phyloP scores from a whole-genome alignment of 1,139 yeast species.

The Suhomyces guaymorum region DNA sequence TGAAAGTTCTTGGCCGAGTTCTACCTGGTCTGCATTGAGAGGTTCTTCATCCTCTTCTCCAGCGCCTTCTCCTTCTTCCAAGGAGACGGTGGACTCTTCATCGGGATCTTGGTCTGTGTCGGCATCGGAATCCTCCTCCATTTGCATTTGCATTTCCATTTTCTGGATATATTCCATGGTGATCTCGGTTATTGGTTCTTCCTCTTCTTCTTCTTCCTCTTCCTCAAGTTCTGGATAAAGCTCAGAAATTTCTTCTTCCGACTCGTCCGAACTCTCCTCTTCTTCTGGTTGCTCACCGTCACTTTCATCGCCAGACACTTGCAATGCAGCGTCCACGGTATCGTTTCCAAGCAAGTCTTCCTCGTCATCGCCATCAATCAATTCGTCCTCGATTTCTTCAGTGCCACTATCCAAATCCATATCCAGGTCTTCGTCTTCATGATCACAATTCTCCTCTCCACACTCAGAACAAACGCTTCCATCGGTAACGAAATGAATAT shows the following conservation, averaged over 20 bases:
- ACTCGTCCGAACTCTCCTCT: slow-evolving; percentile 8
- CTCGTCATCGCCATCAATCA: slow-evolving; percentile 19
- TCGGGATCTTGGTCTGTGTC: slow-evolving; percentile 33
- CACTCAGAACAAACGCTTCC: slow-evolving; percentile 72
- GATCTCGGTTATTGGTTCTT: slow-evolving; percentile 26
- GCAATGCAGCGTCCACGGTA: too few relatives aligned
- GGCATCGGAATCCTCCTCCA: slow-evolving; percentile 22
- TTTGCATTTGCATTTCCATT: slow-evolving; percentile 34
- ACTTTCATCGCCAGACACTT: slow-evolving; percentile 7
- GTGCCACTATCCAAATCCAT: slow-evolving; percentile 26
- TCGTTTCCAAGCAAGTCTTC: too few relatives aligned
- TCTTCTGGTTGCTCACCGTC: slow-evolving; percentile 10
- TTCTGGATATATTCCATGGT: slow-evolving; percentile 39
- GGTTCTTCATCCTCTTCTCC: slow-evolving; percentile 2
- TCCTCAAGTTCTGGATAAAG: slow-evolving; percentile 15
- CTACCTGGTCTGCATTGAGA: slow-evolving; percentile 18
- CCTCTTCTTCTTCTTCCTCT: slow-evolving; percentile 7
- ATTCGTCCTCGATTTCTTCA: slow-evolving; percentile 26
- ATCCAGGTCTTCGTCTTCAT: slow-evolving; percentile 30
- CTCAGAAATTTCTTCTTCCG: slow-evolving; percentile 16
- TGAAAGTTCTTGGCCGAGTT: slow-evolving; percentile 33
- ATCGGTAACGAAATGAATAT: slow-evolving; percentile 73
- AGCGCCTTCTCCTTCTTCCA: slow-evolving; percentile 20
- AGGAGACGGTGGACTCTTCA: slow-evolving; percentile 28
- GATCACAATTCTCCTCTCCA: slow-evolving; percentile 67